Evolutionary conservation across 768 basidiomycete species (phyloP).

Genomic region (Mrakia hoshinonis): DNA sequence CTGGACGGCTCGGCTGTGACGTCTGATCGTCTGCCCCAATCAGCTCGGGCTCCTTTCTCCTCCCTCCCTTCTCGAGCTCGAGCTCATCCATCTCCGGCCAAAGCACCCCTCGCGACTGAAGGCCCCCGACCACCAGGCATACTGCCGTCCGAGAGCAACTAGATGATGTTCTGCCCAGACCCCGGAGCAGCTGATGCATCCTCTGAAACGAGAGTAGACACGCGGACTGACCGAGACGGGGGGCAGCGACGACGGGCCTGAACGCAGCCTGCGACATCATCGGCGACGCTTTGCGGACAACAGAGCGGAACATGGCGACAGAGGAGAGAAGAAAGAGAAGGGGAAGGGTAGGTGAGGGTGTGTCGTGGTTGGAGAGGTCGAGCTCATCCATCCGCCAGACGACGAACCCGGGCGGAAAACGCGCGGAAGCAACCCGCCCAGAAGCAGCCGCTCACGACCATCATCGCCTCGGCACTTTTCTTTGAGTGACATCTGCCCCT

Average conservation of each 20-base stretch:
- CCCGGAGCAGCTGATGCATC: too few species aligned
- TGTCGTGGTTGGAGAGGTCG: background rate
- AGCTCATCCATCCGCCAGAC: too few species aligned
- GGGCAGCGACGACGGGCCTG: background rate
- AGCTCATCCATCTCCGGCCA: background rate
- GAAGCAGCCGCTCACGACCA: too few species aligned
- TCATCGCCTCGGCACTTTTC: too few species aligned
- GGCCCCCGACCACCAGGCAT: background rate
- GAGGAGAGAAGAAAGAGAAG: background rate
- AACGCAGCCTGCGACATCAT: background rate
- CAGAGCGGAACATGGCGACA: slow-evolving; percentile 10
- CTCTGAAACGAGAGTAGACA: background rate
- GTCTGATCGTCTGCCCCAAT: background rate
- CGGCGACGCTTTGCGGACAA: slow-evolving; percentile 14
- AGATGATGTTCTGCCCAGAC: too few species aligned
- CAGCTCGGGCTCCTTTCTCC: slow-evolving; percentile 8
- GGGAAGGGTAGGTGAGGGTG: background rate
- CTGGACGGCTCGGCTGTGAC: background rate
- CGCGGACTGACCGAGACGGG: slow-evolving; percentile 7
- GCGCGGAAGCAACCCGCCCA: too few species aligned
- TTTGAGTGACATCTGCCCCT: too few species aligned
- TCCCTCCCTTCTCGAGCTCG: background rate
- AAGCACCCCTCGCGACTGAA: background rate
- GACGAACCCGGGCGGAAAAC: too few species aligned
- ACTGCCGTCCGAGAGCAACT: too few species aligned